phyloP scores from a whole-genome alignment of 2,329 filamentous ascomycete species.

The Tolypocladium ovalisporum region DNA sequence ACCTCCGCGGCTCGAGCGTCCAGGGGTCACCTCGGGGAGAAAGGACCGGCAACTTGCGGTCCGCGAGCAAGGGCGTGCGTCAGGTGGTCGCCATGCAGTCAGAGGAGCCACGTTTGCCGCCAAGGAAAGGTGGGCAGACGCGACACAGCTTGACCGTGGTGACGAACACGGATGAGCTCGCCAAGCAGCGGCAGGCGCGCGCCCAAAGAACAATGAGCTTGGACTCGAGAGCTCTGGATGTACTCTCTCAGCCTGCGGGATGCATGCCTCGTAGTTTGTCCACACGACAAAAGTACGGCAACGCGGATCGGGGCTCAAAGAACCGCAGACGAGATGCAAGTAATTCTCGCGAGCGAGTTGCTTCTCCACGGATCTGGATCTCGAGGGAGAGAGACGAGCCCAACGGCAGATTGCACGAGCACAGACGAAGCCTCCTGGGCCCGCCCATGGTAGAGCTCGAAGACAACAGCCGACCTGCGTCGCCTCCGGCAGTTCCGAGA shows the following conservation, averaged over 20 bases:
- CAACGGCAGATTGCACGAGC: slow-evolving; percentile 1
- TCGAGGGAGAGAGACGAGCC: background rate
- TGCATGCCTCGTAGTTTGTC: background rate
- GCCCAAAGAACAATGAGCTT: background rate
- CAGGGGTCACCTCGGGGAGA: background rate
- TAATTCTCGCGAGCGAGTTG: background rate
- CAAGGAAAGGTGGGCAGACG: background rate
- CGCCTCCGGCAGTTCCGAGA: slow-evolving; percentile 5
- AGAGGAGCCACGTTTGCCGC: background rate
- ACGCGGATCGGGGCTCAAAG: background rate
- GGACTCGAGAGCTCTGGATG: background rate
- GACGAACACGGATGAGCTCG: background rate
- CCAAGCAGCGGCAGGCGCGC: background rate
- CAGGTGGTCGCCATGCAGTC: background rate
- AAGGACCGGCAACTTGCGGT: background rate
- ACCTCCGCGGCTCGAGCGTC: slow-evolving; percentile 12
- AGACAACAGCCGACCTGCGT: slow-evolving; percentile 1
- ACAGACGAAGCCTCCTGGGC: background rate
- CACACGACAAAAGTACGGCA: background rate
- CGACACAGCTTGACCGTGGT: background rate
- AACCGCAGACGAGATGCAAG: background rate
- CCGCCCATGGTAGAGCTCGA: background rate
- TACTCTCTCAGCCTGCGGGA: background rate
- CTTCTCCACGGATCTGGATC: background rate
- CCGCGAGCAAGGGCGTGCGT: background rate